Evolutionary conservation across 164 flowering plant species (phyloP).

Genomic region (Nymphaea thermarum): DNA sequence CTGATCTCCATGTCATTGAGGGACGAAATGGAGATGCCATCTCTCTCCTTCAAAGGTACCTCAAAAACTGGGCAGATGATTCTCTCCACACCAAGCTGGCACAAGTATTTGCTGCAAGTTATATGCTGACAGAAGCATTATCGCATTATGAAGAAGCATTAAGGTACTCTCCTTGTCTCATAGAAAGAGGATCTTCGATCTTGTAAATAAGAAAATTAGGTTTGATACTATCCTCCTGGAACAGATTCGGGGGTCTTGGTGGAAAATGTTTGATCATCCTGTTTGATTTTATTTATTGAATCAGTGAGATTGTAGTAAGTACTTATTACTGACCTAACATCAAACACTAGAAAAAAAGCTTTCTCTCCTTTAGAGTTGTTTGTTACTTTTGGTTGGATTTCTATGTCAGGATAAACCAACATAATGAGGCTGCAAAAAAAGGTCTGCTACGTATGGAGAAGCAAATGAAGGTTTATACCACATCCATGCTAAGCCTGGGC

Average conservation of each 20-base stretch:
- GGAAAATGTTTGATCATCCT: background rate
- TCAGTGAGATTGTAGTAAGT: background rate
- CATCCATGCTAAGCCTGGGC: too few relatives aligned
- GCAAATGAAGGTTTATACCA: slow-evolving; percentile 80
- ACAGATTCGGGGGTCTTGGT: background rate
- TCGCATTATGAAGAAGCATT: slow-evolving; percentile 93
- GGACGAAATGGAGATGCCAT: slow-evolving; percentile 87
- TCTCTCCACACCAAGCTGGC: slow-evolving; percentile 92
- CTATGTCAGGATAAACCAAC: slow-evolving; percentile 63
- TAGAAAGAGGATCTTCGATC: background rate
- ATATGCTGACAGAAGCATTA: slow-evolving; percentile 82
- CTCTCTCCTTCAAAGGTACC: slow-evolving; percentile 72
- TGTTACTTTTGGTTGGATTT: background rate
- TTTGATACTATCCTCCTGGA: background rate
- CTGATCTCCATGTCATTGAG: slow-evolving; percentile 87
- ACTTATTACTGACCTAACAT: background rate
- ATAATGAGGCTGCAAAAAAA: slow-evolving; percentile 80
- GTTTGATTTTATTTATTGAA: background rate
- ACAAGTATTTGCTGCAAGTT: slow-evolving; percentile 79
- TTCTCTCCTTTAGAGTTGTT: background rate
- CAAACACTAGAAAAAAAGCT: background rate
- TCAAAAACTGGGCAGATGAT: slow-evolving; percentile 92
- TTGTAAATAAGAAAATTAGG: background rate
- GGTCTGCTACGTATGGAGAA: slow-evolving; percentile 90
- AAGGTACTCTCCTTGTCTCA: slow-evolving; percentile 29